Conservation (phyloP, 371 early-diverging fungal genomes). For the Mucor plumbeus region DNA sequence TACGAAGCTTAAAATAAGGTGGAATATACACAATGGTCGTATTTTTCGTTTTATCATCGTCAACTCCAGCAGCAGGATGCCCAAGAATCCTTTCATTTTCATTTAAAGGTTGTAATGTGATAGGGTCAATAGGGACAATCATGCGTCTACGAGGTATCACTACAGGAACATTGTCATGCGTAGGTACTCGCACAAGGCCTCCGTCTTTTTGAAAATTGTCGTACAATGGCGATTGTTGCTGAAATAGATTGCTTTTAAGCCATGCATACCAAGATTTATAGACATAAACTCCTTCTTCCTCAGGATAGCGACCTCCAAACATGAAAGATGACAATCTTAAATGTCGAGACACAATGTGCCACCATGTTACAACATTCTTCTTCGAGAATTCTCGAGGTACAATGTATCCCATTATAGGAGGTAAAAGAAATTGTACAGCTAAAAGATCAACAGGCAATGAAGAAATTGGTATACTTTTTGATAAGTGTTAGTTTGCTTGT, state of each 20-base stretch:
- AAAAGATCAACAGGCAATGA: conserved; percentile 77
- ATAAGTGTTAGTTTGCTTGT: background rate
- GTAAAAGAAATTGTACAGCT: conserved; percentile 67
- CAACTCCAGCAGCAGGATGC: conserved; percentile 50
- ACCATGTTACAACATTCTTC: conserved; percentile 62
- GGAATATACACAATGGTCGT: conserved; percentile 67
- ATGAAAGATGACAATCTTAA: conserved; percentile 78
- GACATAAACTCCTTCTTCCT: conserved; percentile 59
- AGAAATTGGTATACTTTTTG: conserved; percentile 63
- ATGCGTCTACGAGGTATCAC: conserved; percentile 58
- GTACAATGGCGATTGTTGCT: conserved; percentile 21
- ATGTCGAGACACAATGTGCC: conserved; percentile 59
- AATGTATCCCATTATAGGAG: conserved; percentile 56
- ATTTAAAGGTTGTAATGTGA: conserved; percentile 55
- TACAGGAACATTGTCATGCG: conserved; percentile 63
- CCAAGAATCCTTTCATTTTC: conserved; percentile 51
- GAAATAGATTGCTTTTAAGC: conserved; percentile 8
- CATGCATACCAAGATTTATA: background rate
- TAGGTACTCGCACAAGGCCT: conserved; percentile 63
- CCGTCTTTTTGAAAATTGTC: conserved; percentile 52
- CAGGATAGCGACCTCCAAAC: conserved; percentile 67
- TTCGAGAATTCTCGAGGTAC: conserved; percentile 52
- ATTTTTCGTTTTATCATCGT: conserved; percentile 39
- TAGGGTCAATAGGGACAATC: conserved; percentile 66
- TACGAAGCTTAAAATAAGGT: conserved; percentile 51